Base-by-base conservation (phyloP, 345 rosid genomes). In the thale cress (Arabidopsis thaliana) region DNA sequence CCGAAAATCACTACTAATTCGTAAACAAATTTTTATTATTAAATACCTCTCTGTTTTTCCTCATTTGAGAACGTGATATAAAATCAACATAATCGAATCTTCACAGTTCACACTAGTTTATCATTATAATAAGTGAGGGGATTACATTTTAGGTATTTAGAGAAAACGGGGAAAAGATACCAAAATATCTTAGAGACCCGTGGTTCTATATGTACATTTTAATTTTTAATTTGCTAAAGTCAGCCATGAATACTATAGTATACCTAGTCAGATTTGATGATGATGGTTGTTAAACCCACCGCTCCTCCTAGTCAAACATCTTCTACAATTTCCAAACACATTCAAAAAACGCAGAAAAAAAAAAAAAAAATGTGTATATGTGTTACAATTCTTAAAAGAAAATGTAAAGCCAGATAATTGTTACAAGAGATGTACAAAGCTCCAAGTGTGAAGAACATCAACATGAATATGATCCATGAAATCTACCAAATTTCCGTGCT, bases 401-500 rank as follows among this genome's bases (percentile, higher is more conserved):
- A 22, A 23, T 50, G 30, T 50, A 22, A 49, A 49, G 22, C 28
- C 30, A 50, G 23, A 50, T 2, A 16, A 48, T 4, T 57, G 40
- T 25, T 37, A 56, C 16, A 66, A 25, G 36, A 60, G 30, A 59
- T 59, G 25, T 14, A 42, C 34, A 51, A 50, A 60, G 34, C 3
- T 57, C 49, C 34, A 25, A 48, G 12, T 24, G 7, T 38, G 38
- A 51, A 36, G 16, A 69, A 37, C n/a, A 66, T 8, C 9, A 69
- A 37, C 11, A 58, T 8, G 14, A 74, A 48, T 7, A 57, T 63
- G 11, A n/a, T 51, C 62, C 24, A 76, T 48, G 50, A 67, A 67
- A 13, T 75, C 55, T 30, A 75, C 67, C 32, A 65, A 49, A 77
- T 30, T 49, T 58, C 68, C 72, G 65, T 70, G 36, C 61, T 72